Base-by-base conservation (phyloP, 768 basidiomycete species). In the Amyloporia xantha region DNA sequence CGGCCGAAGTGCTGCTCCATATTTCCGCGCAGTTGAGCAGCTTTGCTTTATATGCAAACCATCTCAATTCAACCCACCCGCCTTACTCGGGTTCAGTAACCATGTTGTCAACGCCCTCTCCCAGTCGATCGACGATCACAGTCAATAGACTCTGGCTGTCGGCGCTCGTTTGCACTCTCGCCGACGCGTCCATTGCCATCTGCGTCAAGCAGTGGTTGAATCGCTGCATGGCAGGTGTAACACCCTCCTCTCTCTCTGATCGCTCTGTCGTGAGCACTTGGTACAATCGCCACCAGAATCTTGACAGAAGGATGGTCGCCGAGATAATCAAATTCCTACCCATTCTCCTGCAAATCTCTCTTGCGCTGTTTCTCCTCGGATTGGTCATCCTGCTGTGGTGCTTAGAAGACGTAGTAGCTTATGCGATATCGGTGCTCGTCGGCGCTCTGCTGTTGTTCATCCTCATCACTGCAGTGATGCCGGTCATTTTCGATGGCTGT, bases 121-220 rank as follows among this genome's bases (percentile, higher is more conserved):
- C n/a, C n/a, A n/a, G n/a, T n/a, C n/a, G n/a, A 44, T 27, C 28
- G 41, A 38, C 51, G 5, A 44, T 56, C 7, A 42, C 42, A 40
- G 43, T 60, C 45, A 64, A 61, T 47, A 39, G 47, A 1, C 47
- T 64, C 1, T 62, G 61, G 62, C 56, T 61, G 37, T 43, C 54
- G n/a, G 59, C 57, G 24, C 54, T 66, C 3, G 45, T 58, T 2
- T 50, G 55, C 50, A 56, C 52, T 21, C 62, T 66, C 35, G 50
- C 54, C 7, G 52, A 57, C 12, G 63, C 62, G 1, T 48, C 63
- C 3, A 37, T 59, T 17, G 57, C 54, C 21, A 54, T 60, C 25
- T 45, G 60, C 17, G 58, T 60, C 23, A 64, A 62, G 47, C 61
- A 64, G 39, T 62, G 60, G 63, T 27, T 62, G 1, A 54, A 54